phyloP scores from a whole-genome alignment of 2,329 filamentous ascomycete genomes.

The Sporothrix luriei region DNA sequence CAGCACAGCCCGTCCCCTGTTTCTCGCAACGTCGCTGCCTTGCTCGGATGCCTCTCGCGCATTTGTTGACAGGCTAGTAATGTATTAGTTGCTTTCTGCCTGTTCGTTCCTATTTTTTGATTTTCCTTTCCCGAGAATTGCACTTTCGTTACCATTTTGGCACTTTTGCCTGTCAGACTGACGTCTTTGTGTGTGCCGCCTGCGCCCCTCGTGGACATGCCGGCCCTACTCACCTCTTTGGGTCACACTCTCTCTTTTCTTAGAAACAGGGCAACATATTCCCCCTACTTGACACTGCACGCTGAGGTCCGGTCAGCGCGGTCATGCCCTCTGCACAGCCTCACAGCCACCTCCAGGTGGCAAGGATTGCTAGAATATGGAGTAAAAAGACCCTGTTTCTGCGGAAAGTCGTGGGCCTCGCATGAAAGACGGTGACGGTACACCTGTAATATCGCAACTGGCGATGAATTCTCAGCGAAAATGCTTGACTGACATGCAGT shows the following conservation, averaged over 20 bases:
- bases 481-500: not conserved
- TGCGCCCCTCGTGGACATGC: not conserved
- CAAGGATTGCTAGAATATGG: not conserved
- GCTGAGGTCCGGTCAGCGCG: not conserved
- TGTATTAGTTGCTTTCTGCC: not conserved
- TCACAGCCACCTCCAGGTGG: conserved; percentile 23
- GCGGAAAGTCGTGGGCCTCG: not conserved
- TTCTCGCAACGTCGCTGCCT: conserved; percentile 12
- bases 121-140: not conserved
- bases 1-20: conserved; percentile 11
- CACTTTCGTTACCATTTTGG: not conserved
- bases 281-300: not conserved
- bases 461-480: not conserved
- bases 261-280: not conserved
- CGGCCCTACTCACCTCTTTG: conserved; percentile 2
- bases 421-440: not conserved
- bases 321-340: not conserved
- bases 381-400: not conserved
- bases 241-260: not conserved
- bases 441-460: not conserved
- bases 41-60: not conserved
- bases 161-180: not conserved
- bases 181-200: not conserved
- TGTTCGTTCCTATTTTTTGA: conserved; percentile 17
- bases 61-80: not conserved